Evolutionary conservation across 2,329 filamentous ascomycete genomes (phyloP), one percentile per base, ranked within the genome.

Genomic region (Cladorrhinum sp.): DNA sequence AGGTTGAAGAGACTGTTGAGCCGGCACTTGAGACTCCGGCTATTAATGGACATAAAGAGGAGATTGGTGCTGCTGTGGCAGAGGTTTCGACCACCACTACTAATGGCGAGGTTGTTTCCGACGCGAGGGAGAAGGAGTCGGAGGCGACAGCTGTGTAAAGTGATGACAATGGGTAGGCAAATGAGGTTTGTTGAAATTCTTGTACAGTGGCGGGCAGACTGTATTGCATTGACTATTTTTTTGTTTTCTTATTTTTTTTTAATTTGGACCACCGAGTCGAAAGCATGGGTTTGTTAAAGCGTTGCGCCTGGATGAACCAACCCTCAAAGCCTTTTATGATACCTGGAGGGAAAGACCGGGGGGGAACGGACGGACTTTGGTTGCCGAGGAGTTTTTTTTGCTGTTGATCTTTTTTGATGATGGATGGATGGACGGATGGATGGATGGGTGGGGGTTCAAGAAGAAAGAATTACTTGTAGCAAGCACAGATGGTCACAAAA

Each of bases 311-410:
- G 62, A 58, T 63, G 57, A 53, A 56, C 46, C 51, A 59, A 50
- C 50, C 42, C 42, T 20, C 5, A 8, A 20, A 46, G 8, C 3
- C n/a, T 18, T 46, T 64, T 57, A 67, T 67, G 67, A 69, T 69
- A 69, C 67, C 67, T 69, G 59, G 58, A 55, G 58, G 59, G 58
- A 60, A 62, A 62, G 59, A 52, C 49, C 50, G 16, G 28, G 42
- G 55, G 62, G 54, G 58, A 55, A 59, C 63, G 62, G 14, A 16
- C 8, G 6, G 3, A 64, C 48, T 53, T 59, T 62, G 24, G 57
- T 49, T 56, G 48, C 58, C 55, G 58, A 57, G 62, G 58, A 58
- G 60, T 60, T 42, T 57, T 59, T 55, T 26, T 50, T 42, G 55
- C 55, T 58, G 42, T 42, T 42, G 3, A n/a, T 54, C 28, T 54